Evolutionary conservation across 495 filamentous ascomycete species (phyloP).

Genomic region (Penicillium desertorum): DNA sequence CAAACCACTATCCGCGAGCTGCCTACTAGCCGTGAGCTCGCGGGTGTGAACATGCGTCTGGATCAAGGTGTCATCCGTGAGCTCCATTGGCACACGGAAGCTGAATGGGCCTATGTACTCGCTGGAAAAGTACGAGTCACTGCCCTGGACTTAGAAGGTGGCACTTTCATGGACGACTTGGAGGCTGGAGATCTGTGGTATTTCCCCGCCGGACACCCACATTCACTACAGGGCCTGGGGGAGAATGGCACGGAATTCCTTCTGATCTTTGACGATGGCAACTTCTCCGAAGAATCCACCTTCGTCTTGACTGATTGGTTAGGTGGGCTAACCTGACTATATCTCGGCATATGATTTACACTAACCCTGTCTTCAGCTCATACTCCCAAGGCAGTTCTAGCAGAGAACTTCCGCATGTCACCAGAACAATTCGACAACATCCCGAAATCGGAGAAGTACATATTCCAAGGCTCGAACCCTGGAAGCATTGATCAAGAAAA

Average conservation of each 20-base stretch:
- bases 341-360: not conserved
- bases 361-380: constrained; percentile 43
- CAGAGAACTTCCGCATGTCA: constrained; percentile 63
- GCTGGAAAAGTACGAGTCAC: constrained; percentile 50
- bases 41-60: constrained; percentile 68
- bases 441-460: constrained; percentile 63
- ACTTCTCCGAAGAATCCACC: constrained; percentile 69
- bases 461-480: constrained; percentile 61
- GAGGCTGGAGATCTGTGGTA: constrained; percentile 72
- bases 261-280: constrained; percentile 66
- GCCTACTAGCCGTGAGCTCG: constrained; percentile 57
- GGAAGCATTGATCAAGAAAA: constrained; percentile 49
- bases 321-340: constrained; percentile 31
- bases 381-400: constrained; percentile 60
- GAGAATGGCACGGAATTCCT: constrained; percentile 70
- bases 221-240: constrained; percentile 65
- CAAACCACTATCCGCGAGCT: constrained; percentile 65
- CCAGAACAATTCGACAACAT: constrained; percentile 59
- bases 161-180: constrained; percentile 68
- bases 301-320: constrained; percentile 69
- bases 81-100: constrained; percentile 72
- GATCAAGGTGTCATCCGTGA: constrained; percentile 68
- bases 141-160: constrained; percentile 66
- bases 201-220: constrained; percentile 69
- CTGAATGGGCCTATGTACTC: constrained; percentile 68